phyloP scores from a whole-genome alignment of 345 rosid species.

The Kernera saxatilis region DNA sequence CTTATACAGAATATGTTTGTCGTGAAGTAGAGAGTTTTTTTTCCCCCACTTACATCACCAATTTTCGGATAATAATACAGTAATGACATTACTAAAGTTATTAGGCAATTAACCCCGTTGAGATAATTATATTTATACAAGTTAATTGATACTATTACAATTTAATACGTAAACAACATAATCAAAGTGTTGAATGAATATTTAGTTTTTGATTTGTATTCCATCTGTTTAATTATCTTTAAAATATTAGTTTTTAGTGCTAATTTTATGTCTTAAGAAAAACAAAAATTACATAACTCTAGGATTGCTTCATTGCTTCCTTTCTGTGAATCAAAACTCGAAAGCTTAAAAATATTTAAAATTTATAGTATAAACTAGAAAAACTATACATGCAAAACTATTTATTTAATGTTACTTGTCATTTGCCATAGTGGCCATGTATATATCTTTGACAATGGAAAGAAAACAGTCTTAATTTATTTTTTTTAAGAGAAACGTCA shows the following conservation, averaged over 20 bases:
- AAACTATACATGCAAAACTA: background rate
- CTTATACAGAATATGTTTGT: background rate
- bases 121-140: background rate
- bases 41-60: background rate
- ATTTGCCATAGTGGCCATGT: background rate
- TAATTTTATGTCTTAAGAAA: no score
- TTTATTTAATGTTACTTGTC: background rate
- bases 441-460: background rate
- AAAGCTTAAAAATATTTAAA: background rate
- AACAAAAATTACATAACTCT: no score
- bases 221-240: background rate
- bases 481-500: background rate
- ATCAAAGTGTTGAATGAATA: background rate
- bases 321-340: background rate
- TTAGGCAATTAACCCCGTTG: background rate
- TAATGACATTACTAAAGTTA: background rate
- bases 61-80: background rate
- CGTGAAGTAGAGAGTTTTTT: background rate
- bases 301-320: no score
- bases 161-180: background rate
- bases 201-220: background rate
- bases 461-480: background rate
- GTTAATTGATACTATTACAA: background rate
- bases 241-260: background rate
- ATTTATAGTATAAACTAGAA: background rate